Base-by-base conservation (phyloP, 768 basidiomycete genomes). In the Hysterangium stoloniferum region DNA sequence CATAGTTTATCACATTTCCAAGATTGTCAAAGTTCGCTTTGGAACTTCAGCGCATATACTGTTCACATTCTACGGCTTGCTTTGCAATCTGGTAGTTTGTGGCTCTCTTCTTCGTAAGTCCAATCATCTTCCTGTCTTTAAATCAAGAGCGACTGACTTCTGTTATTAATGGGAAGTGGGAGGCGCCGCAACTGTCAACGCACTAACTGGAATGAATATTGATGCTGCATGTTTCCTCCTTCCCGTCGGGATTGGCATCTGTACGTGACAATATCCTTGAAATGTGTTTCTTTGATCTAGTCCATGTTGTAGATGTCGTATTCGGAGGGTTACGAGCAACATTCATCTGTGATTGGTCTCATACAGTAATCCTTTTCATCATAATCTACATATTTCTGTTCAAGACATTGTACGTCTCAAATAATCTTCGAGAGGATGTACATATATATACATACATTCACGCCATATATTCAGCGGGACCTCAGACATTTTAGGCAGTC, bases 61-160 rank as follows among this genome's bases (percentile, higher is more conserved):
- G 17, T 79, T 78, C 56, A 71, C 71, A 1, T 74, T 78, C 54
- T 79, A 77, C 55, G 75, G 62, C 0, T 71, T 78, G 52, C 59
- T 78, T 2, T 77, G 73, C 53, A 72, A 71, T 32, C 65, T 79
- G 45, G 64, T 80, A 28, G 73, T 76, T 11, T 73, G 73, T 53
- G 74, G 75, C 12, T 73, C 71, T 9, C 57, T 79, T 4, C 65
- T 80, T 2, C 67, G 74, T 75, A 49, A 42, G 72, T 65, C 7
- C n/a, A n/a, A 13, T 8, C 34, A n/a, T 24, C 34, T 4, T 20
- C 25, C 12, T 35, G 4, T 24, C 12, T 48, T 27, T 25, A n/a
- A 28, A 27, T 27, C 12, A 5, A 4, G 15, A 19, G 15, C 15
- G 7, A 17, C 6, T 48, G 9, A 37, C 15, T 8, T 11, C 19